Evolutionary conservation across 2,329 filamentous ascomycete species (phyloP).

Genomic region (Elsinoe necatrix): DNA sequence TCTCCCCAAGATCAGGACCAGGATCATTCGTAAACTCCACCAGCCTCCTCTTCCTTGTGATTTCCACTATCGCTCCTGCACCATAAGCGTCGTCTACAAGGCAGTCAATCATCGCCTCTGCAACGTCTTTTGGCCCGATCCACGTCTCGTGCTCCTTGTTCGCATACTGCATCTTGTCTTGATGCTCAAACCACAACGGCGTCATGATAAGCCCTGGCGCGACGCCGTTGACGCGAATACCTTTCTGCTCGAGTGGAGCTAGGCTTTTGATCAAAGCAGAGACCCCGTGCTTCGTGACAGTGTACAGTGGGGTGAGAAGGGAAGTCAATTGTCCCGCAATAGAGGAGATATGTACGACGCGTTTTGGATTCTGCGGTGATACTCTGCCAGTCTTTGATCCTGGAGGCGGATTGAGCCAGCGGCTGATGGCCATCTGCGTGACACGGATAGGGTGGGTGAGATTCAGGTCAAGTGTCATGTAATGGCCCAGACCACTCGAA

Average conservation of each 20-base stretch:
- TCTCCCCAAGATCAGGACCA: slow-evolving; percentile 41
- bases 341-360: slow-evolving; percentile 37
- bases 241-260: slow-evolving; percentile 40
- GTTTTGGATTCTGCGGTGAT: slow-evolving; percentile 35
- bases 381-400: slow-evolving; percentile 26
- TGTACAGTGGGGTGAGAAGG: slow-evolving; percentile 36
- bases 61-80: slow-evolving; percentile 49
- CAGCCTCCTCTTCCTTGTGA: slow-evolving; percentile 45
- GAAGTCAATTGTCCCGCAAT: slow-evolving; percentile 37
- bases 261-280: slow-evolving; percentile 44
- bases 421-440: slow-evolving; percentile 40
- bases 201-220: slow-evolving; percentile 54
- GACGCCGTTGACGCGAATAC: slow-evolving; percentile 52
- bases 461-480: slow-evolving; percentile 39
- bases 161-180: slow-evolving; percentile 49
- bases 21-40: slow-evolving; percentile 47
- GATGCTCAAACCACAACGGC: slow-evolving; percentile 53
- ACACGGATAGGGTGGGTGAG: slow-evolving; percentile 40
- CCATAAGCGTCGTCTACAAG: slow-evolving; percentile 43
- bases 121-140: slow-evolving; percentile 55
- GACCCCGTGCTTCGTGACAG: slow-evolving; percentile 40
- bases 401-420: slow-evolving; percentile 33
- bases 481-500: slow-evolving; percentile 26
- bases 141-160: slow-evolving; percentile 39
- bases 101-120: slow-evolving; percentile 49